phyloP scores from a whole-genome alignment of 306 rosid species.

The Morella rubra region DNA sequence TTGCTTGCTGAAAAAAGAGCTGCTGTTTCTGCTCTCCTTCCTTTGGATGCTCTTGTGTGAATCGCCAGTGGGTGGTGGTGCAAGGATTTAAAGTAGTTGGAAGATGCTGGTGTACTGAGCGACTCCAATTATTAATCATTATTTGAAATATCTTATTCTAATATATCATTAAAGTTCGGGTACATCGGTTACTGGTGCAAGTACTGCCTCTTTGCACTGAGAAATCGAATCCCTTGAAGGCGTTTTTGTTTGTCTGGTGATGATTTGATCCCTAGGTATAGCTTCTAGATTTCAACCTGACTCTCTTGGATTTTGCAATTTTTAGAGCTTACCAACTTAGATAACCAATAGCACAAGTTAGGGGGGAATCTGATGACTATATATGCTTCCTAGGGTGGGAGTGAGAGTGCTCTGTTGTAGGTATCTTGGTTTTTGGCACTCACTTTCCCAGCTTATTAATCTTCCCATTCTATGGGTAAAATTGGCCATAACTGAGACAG shows the following conservation, averaged over 20 bases:
- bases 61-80: constrained; percentile 28
- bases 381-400: too few relatives aligned
- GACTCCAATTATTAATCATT: background rate
- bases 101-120: constrained; percentile 9
- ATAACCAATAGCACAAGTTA: too few relatives aligned
- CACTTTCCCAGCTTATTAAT: background rate
- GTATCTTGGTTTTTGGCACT: background rate
- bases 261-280: constrained; percentile 11
- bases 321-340: too few relatives aligned
- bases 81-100: constrained; percentile 40
- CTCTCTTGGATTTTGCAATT: constrained; percentile 18
- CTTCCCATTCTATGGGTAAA: background rate
- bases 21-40: background rate
- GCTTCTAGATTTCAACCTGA: constrained; percentile 10
- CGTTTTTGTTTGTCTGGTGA: constrained; percentile 10
- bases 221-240: constrained; percentile 2
- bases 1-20: background rate
- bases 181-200: constrained; percentile 37
- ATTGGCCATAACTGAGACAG: background rate
- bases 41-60: background rate
- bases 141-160: constrained; percentile 7
- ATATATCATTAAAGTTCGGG: constrained; percentile 18
- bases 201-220: constrained; percentile 21
- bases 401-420: too few relatives aligned
- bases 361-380: too few relatives aligned